Conservation (phyloP, 1,139 yeast species). For the Magnusiomyces fungicola region DNA sequence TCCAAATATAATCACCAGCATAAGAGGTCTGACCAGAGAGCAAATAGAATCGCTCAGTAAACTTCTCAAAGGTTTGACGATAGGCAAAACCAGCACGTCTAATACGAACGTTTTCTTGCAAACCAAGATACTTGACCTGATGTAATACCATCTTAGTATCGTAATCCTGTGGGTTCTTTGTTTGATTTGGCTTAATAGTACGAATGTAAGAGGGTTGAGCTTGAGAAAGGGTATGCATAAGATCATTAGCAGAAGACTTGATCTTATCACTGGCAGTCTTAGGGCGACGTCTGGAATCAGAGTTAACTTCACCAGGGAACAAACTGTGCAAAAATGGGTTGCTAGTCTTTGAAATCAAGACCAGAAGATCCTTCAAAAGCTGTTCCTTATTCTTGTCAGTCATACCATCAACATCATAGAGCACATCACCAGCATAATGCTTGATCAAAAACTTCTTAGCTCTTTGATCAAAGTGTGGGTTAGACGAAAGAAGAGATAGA, state of each 20-base stretch:
- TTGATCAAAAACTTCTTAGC: constrained; percentile 82
- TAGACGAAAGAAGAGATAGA: constrained; percentile 71
- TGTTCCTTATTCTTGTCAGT: constrained; percentile 97
- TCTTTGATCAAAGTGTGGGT: constrained; percentile 86
- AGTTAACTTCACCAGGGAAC: constrained; percentile 74
- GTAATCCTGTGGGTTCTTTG: constrained; percentile 83
- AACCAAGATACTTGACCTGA: constrained; percentile 91
- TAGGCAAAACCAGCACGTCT: constrained; percentile 99
- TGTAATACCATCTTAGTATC: constrained; percentile 86
- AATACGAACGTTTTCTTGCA: constrained; percentile 93
- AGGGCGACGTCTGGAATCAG: constrained; percentile 60
- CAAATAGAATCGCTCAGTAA: constrained; percentile 91
- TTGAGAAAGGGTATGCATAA: constrained; percentile 82
- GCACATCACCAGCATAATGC: constrained; percentile 98
- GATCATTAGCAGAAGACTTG: constrained; percentile 80
- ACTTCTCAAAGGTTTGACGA: constrained; percentile 93
- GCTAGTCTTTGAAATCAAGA: constrained; percentile 63
- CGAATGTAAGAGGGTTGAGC: constrained; percentile 94
- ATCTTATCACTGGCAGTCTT: constrained; percentile 98
- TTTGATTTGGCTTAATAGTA: constrained; percentile 96
- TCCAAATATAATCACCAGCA: constrained; percentile 97
- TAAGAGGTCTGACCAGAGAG: constrained; percentile 86
- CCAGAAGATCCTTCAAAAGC: constrained; percentile 78
- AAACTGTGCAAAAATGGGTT: constrained; percentile 58
- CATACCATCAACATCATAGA: constrained; percentile 83